phyloP scores from a whole-genome alignment of 495 filamentous ascomycete genomes.

The Penicilliopsis zonata region DNA sequence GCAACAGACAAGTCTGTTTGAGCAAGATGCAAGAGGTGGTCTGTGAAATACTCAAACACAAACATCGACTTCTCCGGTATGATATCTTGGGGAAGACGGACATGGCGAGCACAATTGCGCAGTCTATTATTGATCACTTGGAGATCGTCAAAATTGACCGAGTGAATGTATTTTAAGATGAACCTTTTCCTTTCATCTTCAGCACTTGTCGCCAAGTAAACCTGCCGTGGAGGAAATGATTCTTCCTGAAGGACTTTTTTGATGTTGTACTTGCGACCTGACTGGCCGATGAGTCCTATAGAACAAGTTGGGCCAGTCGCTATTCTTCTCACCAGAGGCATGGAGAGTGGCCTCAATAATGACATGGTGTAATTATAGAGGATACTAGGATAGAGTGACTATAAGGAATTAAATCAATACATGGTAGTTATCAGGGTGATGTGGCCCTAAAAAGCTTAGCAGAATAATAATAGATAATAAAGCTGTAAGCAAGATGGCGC shows the following conservation, averaged over 20 bases:
- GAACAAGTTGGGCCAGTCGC: too few relatives aligned
- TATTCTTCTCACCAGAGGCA: too few relatives aligned
- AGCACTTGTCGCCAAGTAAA: slow-evolving; percentile 13
- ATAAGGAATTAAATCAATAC: too few relatives aligned
- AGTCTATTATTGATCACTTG: slow-evolving; percentile 25
- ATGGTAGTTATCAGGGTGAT: too few relatives aligned
- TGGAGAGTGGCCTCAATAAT: too few relatives aligned
- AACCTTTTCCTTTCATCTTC: slow-evolving; percentile 16
- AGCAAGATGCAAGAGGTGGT: slow-evolving; percentile 30
- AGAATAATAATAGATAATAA: too few relatives aligned
- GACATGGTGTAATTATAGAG: too few relatives aligned
- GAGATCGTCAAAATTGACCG: slow-evolving; percentile 26
- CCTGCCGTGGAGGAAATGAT: slow-evolving; percentile 8
- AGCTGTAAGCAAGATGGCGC: too few relatives aligned
- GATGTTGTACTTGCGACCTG: slow-evolving; percentile 21
- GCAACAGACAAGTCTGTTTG: slow-evolving; percentile 22
- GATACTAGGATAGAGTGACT: too few relatives aligned
- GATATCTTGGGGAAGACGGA: slow-evolving; percentile 24
- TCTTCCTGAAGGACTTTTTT: slow-evolving; percentile 18
- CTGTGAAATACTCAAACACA: slow-evolving; percentile 33
- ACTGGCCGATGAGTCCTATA: slow-evolving; percentile 5
- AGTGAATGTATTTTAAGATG: slow-evolving; percentile 27
- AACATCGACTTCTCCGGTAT: slow-evolving; percentile 35
- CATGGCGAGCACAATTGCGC: slow-evolving; percentile 19
- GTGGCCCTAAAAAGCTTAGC: too few relatives aligned